phyloP scores from a whole-genome alignment of 345 rosid species.

The Citrus glauca region DNA sequence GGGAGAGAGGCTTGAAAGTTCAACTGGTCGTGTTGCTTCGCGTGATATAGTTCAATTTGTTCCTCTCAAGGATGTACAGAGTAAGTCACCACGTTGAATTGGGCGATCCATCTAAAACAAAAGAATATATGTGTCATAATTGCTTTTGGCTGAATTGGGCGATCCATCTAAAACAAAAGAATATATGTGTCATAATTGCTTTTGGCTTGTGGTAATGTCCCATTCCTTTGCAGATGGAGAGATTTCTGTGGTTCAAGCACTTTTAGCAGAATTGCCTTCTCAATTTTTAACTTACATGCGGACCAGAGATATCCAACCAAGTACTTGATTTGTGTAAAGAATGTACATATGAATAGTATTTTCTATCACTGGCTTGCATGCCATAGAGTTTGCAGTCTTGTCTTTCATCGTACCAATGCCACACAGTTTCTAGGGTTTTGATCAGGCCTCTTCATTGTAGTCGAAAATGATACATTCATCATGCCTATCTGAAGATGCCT shows the following conservation, averaged over 20 bases:
- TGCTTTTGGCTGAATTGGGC: background rate
- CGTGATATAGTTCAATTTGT: slow-evolving; percentile 96
- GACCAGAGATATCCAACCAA: slow-evolving; percentile 61
- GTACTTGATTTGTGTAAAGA: slow-evolving; percentile 24
- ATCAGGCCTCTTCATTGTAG: background rate
- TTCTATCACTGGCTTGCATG: slow-evolving; percentile 11
- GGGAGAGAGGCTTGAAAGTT: slow-evolving; percentile 85
- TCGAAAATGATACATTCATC: background rate
- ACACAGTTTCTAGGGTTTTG: background rate
- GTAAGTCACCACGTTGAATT: slow-evolving; percentile 36
- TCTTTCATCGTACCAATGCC: slow-evolving; percentile 3
- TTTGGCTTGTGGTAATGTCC: background rate
- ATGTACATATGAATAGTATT: slow-evolving; percentile 22
- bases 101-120: background rate
- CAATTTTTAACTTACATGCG: slow-evolving; percentile 84
- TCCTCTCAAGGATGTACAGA: slow-evolving; percentile 68
- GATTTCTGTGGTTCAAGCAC: slow-evolving; percentile 70
- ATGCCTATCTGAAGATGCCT: background rate
- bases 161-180: background rate
- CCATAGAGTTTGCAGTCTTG: slow-evolving; percentile 8
- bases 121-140: background rate
- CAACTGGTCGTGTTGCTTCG: slow-evolving; percentile 77
- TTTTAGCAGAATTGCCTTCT: slow-evolving; percentile 80
- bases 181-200: background rate
- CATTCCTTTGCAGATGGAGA: slow-evolving; percentile 59